These are phyloP conservation scores for Xylaria sp. DNA, from an alignment of 2,329 filamentous ascomycete genomes.

Conservation along the genomic window DNA sequence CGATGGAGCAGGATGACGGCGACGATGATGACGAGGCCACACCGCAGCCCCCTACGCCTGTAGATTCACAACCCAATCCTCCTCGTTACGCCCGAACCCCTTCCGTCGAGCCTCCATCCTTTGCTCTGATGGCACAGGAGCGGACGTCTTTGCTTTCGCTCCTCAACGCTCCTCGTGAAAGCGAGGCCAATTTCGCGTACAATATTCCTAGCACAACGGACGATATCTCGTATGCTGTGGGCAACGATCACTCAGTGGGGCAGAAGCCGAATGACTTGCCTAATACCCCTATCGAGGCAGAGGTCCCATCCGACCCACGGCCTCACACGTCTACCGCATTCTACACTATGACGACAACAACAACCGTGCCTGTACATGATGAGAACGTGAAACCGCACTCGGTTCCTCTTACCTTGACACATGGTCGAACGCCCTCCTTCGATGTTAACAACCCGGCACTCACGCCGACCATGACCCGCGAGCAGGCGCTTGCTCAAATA, in stretches of 20 bases:
- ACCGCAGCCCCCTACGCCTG: constrained; percentile 49
- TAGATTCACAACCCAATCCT: constrained; percentile 48
- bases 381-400: constrained; percentile 52
- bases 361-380: constrained; percentile 64
- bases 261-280: constrained; percentile 21
- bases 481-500: constrained; percentile 80
- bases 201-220: constrained; percentile 56
- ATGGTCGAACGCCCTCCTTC: constrained; percentile 55
- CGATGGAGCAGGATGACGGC: constrained; percentile 52
- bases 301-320: constrained; percentile 42
- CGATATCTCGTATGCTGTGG: constrained; percentile 10
- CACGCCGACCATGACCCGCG: constrained; percentile 75
- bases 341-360: constrained; percentile 62
- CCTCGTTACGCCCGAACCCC: constrained; percentile 67
- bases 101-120: constrained; percentile 70
- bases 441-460: constrained; percentile 68
- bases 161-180: constrained; percentile 65
- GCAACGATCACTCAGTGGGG: constrained; percentile 3
- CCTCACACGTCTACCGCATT: constrained; percentile 60
- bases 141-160: constrained; percentile 71
- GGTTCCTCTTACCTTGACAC: constrained; percentile 38
- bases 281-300: constrained; percentile 27
- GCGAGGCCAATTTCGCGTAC: constrained; percentile 51
- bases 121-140: constrained; percentile 63
- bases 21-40: constrained; percentile 35